Evolutionary conservation across 2,329 filamentous ascomycete genomes (phyloP).

Genomic region (Aureobasidium sp.): DNA sequence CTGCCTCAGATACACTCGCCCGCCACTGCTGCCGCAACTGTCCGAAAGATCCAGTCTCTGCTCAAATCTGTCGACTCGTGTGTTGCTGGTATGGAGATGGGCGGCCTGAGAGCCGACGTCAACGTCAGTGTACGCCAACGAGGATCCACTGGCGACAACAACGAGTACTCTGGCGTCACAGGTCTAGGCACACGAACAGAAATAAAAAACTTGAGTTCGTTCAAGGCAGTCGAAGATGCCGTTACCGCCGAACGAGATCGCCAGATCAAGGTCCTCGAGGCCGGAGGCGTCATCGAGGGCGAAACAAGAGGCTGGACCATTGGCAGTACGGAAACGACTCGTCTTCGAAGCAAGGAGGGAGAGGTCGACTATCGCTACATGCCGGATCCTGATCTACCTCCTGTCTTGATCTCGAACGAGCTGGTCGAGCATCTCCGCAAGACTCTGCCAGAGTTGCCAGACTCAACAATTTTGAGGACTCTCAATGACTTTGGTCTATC

Average conservation of each 20-base stretch:
- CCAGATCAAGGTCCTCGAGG: conserved; percentile 72
- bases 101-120: conserved; percentile 84
- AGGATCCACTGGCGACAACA: conserved; percentile 26
- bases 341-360: conserved; percentile 84
- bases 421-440: conserved; percentile 55
- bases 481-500: conserved; percentile 61
- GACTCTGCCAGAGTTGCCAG: conserved; percentile 63
- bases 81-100: conserved; percentile 85
- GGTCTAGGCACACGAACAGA: conserved; percentile 81
- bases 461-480: conserved; percentile 40
- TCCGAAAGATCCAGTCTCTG: conserved; percentile 77
- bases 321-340: conserved; percentile 69
- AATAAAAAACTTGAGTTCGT: conserved; percentile 93
- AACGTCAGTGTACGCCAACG: conserved; percentile 77
- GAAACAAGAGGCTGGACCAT: conserved; percentile 93
- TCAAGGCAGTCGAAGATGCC: conserved; percentile 91
- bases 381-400: conserved; percentile 86
- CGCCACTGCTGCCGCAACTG: conserved; percentile 75
- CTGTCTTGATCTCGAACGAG: conserved; percentile 63
- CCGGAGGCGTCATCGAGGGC: conserved; percentile 64
- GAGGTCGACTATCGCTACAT: conserved; percentile 98
- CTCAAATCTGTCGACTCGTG: conserved; percentile 76
- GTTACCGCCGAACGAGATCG: conserved; percentile 84
- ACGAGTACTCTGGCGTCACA: conserved; percentile 48
- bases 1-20: conserved; percentile 81